Base-by-base conservation (phyloP, 176 grass and related monocot species). In the Cenchrus fungigraminus region DNA sequence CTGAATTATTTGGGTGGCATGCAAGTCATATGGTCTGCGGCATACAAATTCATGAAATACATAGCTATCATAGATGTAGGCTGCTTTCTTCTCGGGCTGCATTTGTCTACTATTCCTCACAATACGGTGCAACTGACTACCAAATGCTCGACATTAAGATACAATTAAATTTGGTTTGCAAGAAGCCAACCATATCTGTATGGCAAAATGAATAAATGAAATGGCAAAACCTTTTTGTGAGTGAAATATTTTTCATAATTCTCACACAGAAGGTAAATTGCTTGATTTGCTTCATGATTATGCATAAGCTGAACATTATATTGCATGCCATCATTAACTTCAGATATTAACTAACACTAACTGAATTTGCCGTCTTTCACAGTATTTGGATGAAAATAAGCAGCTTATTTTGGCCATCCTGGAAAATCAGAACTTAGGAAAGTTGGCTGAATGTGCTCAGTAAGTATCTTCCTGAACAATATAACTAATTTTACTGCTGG, bases 331-430 rank as follows among this genome's bases (percentile, higher is more conserved):
- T 17, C 58, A 32, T 80, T 85, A 56, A 66, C 59, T 83, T 84
- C 9, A 20, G 20, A 58, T 50, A 16, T 82, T 56, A 64, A 29
- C 29, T 54, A 49, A 46, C 17, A 87, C 19, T 79, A 46, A 90
- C 49, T 74, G 5, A 67, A 31, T 81, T 73, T 74, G 0, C 44
- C 50, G 0, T 50, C 50, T 86, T 67, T 68, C 88, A 84, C 88
- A 97, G 94, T 97, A 94, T 89, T 88, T 97, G 88, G 94, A 97
- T 84, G 94, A 97, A 89, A 97, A 97, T 82, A 97, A 97, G 65
- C 94, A 97, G 55, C 94, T 97, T 82, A 97, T 97, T 87, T 94
- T 97, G 85, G 94, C 94, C 66, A 97, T 97, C 72, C 76, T 97
- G 67, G 94, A 97, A 83, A 97, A 97, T 80, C 94, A 97, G 46